phyloP scores from a whole-genome alignment of 345 rosid genomes.

The Corymbia maculata region DNA sequence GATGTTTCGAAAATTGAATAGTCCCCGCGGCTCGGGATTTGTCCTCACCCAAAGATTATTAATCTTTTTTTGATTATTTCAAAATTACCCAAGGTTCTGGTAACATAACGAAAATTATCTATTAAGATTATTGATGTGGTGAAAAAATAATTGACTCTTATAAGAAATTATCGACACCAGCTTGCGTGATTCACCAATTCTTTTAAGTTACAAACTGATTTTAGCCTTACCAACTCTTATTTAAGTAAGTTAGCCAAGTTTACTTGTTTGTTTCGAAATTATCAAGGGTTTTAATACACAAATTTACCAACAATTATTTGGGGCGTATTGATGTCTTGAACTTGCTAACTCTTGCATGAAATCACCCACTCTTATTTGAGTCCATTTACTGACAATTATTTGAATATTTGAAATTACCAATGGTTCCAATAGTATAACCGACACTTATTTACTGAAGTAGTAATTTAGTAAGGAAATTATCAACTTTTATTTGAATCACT shows the following conservation, averaged over 20 bases:
- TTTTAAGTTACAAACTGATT: not conserved
- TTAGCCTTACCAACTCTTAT: not conserved
- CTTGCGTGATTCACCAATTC: not conserved
- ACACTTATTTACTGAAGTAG: too few relatives aligned
- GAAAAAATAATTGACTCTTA: not conserved
- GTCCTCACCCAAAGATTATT: not conserved
- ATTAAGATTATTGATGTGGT: not conserved
- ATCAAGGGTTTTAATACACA: not conserved
- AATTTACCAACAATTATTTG: not conserved
- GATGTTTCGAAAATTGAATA: not conserved
- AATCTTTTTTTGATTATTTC: not conserved
- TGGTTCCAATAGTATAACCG: not conserved
- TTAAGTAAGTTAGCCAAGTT: not conserved
- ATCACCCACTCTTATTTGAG: not conserved
- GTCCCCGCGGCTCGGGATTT: rapidly evolving
- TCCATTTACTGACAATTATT: not conserved
- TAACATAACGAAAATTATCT: not conserved
- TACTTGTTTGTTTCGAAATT: not conserved
- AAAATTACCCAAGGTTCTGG: not conserved
- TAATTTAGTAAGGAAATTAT: not conserved
- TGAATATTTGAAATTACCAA: not conserved
- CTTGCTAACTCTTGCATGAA: not conserved
- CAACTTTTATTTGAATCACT: not conserved
- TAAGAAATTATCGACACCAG: not conserved
- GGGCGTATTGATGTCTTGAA: not conserved